Evolutionary conservation across 129 eudicot genomes (phyloP), one percentile per base, ranked within the genome.

Genomic region (Chrysanthemum seticuspe): DNA sequence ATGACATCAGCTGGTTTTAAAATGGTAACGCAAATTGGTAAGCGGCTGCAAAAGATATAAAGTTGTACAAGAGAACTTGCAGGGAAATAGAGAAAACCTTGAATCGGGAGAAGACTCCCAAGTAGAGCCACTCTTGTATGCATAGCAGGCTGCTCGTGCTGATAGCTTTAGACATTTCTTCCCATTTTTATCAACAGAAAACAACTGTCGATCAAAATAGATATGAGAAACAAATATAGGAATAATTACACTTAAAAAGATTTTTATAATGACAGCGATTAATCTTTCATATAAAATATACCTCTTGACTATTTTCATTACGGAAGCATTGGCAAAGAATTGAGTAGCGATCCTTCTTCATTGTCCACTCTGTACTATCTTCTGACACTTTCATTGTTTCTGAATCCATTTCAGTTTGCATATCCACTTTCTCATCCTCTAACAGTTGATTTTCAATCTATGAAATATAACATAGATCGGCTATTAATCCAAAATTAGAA

Each of bases 271-370:
- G 47, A 40, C 47, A 6, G 10, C 47, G 6, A 40, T 40, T 1
- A 36, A 36, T 6, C 8, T 36, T 36, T 36, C 45, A 36, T 36
- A 5, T 6, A 40, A 40, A 27, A 31, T 27, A 15, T 31, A 64
- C 13, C 16, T 36, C 45, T 25, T 25, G 6, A 65, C 54, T 23
- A 40, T 44, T 4, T 10, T 48, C 12, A 36, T 21, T 67, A 18
- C 14, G 58, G 58, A 67, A 67, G 16, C 58, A 56, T 19, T 47
- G 49, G 58, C 44, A 48, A 67, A 67, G 16, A 48, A 67, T 19
- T 11, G 10, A 19, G 57, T 67, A 48, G 58, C 21, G 58, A 11
- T 67, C 72, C 58, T 67, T 49, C 34, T 48, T 5, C 10, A 40
- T 67, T 67, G 18, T 67, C 72, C 57, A 65, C 13, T 49, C 3